Conservation (phyloP, 2,329 filamentous ascomycete species). For the Pseudocercospora vitis region DNA sequence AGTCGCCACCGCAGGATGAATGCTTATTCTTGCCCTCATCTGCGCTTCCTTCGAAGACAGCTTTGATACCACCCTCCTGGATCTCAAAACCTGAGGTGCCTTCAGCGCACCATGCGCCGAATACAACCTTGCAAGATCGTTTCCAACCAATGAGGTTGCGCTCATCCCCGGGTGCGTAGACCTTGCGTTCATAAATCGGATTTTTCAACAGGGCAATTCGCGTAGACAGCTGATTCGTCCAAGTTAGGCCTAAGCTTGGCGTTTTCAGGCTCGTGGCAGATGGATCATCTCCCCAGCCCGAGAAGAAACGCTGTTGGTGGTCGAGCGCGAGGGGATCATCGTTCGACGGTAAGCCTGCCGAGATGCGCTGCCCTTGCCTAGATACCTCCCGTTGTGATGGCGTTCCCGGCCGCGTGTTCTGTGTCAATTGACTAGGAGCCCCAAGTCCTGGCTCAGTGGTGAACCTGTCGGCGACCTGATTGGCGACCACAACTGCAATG, state of each 20-base stretch:
- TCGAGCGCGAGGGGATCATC: slow-evolving; percentile 68
- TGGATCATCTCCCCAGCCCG: slow-evolving; percentile 78
- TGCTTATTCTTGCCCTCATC: not conserved
- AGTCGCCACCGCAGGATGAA: too few relatives aligned
- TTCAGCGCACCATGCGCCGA: slow-evolving; percentile 70
- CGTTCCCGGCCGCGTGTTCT: slow-evolving; percentile 24
- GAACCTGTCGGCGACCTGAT: slow-evolving; percentile 93
- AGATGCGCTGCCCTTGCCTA: slow-evolving; percentile 2
- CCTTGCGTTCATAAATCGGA: slow-evolving; percentile 50
- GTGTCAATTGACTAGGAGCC: slow-evolving; percentile 20
- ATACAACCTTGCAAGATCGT: slow-evolving; percentile 84
- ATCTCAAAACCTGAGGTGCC: slow-evolving; percentile 73
- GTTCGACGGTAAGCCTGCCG: slow-evolving; percentile 40
- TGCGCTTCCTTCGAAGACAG: not conserved
- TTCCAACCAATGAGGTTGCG: slow-evolving; percentile 60
- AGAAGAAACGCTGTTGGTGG: slow-evolving; percentile 93
- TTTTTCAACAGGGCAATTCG: slow-evolving; percentile 78
- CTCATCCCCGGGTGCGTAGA: slow-evolving; percentile 45
- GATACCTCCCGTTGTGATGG: slow-evolving; percentile 13
- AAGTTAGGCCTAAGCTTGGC: slow-evolving; percentile 81
- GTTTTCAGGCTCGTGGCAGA: slow-evolving; percentile 64
- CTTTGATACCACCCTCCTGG: slow-evolving; percentile 60
- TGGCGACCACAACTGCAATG: slow-evolving; percentile 85
- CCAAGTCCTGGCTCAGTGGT: slow-evolving; percentile 17
- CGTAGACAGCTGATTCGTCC: slow-evolving; percentile 84